phyloP scores from a whole-genome alignment of 371 early-diverging fungal species.

The Dichotomocladium elegans region DNA sequence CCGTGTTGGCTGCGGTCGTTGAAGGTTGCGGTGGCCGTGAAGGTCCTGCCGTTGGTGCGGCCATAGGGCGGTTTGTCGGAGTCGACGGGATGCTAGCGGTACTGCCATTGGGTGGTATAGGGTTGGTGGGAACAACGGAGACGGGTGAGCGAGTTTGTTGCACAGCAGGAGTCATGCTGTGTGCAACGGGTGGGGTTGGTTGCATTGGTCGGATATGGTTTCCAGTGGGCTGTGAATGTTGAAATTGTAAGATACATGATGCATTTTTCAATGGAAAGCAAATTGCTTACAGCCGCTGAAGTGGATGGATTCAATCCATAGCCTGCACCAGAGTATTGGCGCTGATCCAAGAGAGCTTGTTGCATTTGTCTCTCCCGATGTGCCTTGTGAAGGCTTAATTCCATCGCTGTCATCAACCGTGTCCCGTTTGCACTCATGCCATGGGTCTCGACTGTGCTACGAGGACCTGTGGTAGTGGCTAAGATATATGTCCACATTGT shows the following conservation, averaged over 20 bases:
- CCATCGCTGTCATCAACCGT: conserved; percentile 63
- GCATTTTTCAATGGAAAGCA: no score
- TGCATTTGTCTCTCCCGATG: conserved; percentile 70
- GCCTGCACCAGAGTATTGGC: conserved; percentile 60
- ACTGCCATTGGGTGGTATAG: not conserved
- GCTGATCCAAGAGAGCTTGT: conserved; percentile 65
- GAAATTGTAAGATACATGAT: no score
- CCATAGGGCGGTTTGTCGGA: not conserved
- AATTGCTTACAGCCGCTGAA: not conserved
- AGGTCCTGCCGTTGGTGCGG: conserved; percentile 7
- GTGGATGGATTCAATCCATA: conserved; percentile 39
- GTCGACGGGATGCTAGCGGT: not conserved
- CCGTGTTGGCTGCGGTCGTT: conserved; percentile 9
- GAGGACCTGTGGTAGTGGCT: conserved; percentile 30
- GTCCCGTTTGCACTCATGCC: conserved; percentile 45
- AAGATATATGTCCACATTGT: not conserved
- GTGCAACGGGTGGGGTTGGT: not conserved
- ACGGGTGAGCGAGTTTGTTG: not conserved
- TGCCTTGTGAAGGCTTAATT: conserved; percentile 67
- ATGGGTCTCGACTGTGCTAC: conserved; percentile 43
- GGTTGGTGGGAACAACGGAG: not conserved
- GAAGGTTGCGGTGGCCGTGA: conserved; percentile 22
- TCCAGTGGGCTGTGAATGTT: no score
- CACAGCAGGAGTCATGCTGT: not conserved
- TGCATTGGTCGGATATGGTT: not conserved